Evolutionary conservation across 2,329 filamentous ascomycete genomes (phyloP).

Genomic region (Ophiostoma quercus): DNA sequence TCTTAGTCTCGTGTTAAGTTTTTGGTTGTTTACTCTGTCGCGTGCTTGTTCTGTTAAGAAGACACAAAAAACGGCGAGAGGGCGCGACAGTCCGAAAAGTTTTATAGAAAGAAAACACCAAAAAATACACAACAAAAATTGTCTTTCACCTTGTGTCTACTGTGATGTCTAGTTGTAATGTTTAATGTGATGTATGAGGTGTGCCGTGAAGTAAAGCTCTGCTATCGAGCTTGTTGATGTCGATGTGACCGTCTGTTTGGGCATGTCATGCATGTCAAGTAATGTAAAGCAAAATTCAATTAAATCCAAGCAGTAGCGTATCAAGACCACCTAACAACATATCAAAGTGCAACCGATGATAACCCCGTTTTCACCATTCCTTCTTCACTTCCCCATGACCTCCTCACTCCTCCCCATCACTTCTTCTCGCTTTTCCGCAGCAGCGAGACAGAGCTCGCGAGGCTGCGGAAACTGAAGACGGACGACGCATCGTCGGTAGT

Average conservation of each 20-base stretch:
- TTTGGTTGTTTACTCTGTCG: conserved; percentile 32
- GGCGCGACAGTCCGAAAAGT: neutral
- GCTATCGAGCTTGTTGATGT: neutral
- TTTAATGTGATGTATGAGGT: no score
- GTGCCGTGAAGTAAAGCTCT: neutral
- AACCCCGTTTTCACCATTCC: neutral
- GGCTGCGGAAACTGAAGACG: conserved; percentile 20
- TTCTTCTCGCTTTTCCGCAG: conserved; percentile 16
- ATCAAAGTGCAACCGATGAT: no score
- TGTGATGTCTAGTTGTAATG: neutral
- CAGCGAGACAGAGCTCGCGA: conserved; percentile 28
- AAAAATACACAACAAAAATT: conserved; percentile 16
- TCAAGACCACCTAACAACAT: no score
- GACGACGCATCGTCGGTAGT: conserved; percentile 16
- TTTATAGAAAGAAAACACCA: conserved; percentile 14
- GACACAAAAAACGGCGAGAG: neutral
- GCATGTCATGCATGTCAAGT: no score
- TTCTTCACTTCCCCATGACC: no score
- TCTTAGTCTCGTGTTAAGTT: neutral
- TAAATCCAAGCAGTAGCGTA: no score
- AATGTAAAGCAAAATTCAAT: no score
- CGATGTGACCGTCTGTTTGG: no score
- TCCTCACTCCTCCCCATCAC: no score
- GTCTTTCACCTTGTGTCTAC: neutral
- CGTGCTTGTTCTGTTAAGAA: neutral